These are phyloP conservation scores for Monosporozyma yasuniensis DNA, from an alignment of 805 yeast genomes.

Conservation along the genomic window DNA sequence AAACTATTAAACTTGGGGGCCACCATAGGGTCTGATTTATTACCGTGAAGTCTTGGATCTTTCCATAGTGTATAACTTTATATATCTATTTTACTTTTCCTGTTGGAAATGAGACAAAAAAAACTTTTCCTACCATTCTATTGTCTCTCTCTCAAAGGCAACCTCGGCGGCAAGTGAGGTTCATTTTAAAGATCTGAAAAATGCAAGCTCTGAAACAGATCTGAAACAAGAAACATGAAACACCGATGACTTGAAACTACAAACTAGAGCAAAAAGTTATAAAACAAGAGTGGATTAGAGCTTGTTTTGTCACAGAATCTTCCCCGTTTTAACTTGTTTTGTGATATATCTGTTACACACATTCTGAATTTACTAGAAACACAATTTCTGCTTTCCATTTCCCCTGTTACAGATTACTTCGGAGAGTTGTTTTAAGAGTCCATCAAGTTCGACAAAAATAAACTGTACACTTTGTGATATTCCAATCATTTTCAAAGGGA, in stretches of 20 bases:
- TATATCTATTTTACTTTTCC: too few relatives aligned
- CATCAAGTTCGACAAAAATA: not conserved
- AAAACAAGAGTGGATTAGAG: not conserved
- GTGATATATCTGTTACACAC: not conserved
- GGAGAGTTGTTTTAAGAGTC: not conserved
- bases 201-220: slow-evolving; percentile 1
- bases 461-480: not conserved
- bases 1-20: slow-evolving; percentile 11
- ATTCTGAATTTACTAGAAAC: not conserved
- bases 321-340: not conserved
- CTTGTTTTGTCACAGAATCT: not conserved
- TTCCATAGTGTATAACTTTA: not conserved
- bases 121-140: too few relatives aligned
- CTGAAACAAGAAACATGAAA: not conserved
- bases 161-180: not conserved
- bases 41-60: not conserved
- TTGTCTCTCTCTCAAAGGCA: too few relatives aligned
- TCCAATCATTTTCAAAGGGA: too few relatives aligned
- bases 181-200: not conserved
- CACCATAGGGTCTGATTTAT: not conserved
- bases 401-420: not conserved
- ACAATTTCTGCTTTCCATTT: not conserved
- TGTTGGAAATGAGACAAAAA: too few relatives aligned
- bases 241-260: not conserved
- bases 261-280: not conserved